A percentile compares a stretch with the other conserved stretches of the same genome.
phyloP scores from a whole-genome alignment of 495 filamentous ascomycete genomes.

The Bacidia gigantensis region DNA sequence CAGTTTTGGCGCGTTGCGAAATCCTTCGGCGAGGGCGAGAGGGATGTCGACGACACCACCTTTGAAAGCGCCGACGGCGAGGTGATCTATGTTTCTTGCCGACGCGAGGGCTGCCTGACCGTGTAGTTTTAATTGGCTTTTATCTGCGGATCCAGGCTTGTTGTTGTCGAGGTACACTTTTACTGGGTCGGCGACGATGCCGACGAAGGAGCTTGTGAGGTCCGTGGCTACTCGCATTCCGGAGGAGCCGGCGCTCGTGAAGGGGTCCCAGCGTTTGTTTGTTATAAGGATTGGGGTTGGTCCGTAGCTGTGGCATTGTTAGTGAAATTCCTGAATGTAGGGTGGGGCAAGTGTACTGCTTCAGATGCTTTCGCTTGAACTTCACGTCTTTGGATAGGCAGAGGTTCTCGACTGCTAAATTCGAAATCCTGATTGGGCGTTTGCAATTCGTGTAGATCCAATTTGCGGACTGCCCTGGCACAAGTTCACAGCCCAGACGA shows the following conservation, averaged over 20 bases:
- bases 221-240: slow-evolving; percentile 19
- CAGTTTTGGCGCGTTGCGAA: slow-evolving; percentile 58
- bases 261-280: slow-evolving; percentile 29
- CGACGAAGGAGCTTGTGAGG: slow-evolving; percentile 21
- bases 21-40: slow-evolving; percentile 51
- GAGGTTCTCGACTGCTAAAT: too few species aligned
- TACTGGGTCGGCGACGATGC: slow-evolving; percentile 26
- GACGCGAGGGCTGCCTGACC: slow-evolving; percentile 20
- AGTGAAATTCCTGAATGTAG: background rate
- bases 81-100: slow-evolving; percentile 25
- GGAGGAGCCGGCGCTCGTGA: slow-evolving; percentile 32
- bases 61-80: slow-evolving; percentile 24
- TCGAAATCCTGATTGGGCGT: slow-evolving; percentile 23
- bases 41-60: slow-evolving; percentile 36
- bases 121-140: slow-evolving; percentile 7
- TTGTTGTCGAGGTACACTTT: slow-evolving; percentile 11
- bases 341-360: too few species aligned
- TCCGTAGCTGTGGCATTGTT: slow-evolving; percentile 15
- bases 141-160: slow-evolving; percentile 2
- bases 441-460: slow-evolving; percentile 50
- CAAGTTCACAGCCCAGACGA: slow-evolving; percentile 44
- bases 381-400: too few species aligned
- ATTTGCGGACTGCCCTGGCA: slow-evolving; percentile 46
- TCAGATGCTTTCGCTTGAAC: too few species aligned
- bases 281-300: slow-evolving; percentile 22